Conservation (phyloP, 345 rosid species). For the Conringia planisiliqua region DNA sequence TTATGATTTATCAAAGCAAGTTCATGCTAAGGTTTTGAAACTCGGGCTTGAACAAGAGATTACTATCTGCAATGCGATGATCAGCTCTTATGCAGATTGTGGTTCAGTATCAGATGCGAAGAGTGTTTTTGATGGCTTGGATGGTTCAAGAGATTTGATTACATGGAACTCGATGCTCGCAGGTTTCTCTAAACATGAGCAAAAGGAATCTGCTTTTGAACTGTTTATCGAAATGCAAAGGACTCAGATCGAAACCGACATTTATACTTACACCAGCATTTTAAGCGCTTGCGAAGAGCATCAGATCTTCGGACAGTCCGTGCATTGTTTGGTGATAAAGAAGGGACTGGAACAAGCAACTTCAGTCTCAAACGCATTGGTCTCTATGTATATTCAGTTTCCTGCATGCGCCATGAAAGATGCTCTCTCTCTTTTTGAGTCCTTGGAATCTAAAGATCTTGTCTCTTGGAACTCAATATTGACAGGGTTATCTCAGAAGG, state of each 20-base stretch:
- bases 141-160: conserved; percentile 48
- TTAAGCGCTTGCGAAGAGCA: conserved; percentile 49
- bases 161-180: conserved; percentile 75
- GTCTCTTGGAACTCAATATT: conserved; percentile 75
- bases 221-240: conserved; percentile 52
- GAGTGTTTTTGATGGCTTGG: conserved; percentile 50
- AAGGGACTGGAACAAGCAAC: conserved; percentile 56
- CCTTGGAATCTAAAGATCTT: conserved; percentile 55
- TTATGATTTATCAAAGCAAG: conserved; percentile 36
- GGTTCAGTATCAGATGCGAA: conserved; percentile 54
- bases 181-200: conserved; percentile 52
- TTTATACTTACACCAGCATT: conserved; percentile 65
- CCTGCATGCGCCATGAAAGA: conserved; percentile 47
- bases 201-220: conserved; percentile 45
- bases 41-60: conserved; percentile 43
- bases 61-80: conserved; percentile 58
- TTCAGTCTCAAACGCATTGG: conserved; percentile 56
- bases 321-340: conserved; percentile 61
- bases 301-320: conserved; percentile 43
- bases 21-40: conserved; percentile 60
- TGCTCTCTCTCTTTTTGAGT: conserved; percentile 46
- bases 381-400: conserved; percentile 59
- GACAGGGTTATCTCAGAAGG: conserved; percentile 61
- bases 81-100: conserved; percentile 61
- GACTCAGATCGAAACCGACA: conserved; percentile 45